These are phyloP conservation scores for Samsoniella hepiali DNA, from an alignment of 2,329 filamentous ascomycete genomes.

Conservation along the genomic window DNA sequence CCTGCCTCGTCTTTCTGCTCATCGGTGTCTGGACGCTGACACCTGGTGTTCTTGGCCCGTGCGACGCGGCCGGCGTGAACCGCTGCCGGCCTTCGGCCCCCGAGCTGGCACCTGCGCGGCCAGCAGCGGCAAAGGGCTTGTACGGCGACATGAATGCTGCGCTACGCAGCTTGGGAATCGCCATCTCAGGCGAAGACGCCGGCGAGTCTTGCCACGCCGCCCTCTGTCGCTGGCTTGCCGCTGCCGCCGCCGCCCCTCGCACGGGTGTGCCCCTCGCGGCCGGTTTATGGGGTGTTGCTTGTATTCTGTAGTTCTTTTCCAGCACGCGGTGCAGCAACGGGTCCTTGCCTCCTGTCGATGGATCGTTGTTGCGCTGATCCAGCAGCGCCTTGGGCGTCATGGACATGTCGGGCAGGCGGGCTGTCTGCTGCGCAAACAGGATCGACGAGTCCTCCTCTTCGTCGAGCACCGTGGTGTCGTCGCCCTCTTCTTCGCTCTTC, in stretches of 20 bases:
- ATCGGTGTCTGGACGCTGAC: constrained; percentile 80
- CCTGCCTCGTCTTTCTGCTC: constrained; percentile 48
- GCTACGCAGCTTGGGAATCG: constrained; percentile 76
- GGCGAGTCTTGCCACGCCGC: constrained; percentile 55
- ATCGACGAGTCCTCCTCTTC: constrained; percentile 44
- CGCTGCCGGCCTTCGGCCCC: constrained; percentile 37
- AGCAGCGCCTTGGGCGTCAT: constrained; percentile 56
- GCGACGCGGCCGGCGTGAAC: constrained; percentile 35
- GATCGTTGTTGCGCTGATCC: constrained; percentile 31
- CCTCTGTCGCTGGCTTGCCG: constrained; percentile 22
- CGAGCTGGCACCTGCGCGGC: not conserved
- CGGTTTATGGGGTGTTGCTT: constrained; percentile 78
- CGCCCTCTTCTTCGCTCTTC: constrained; percentile 42
- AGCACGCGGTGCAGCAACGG: constrained; percentile 86
- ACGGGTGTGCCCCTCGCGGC: constrained; percentile 44
- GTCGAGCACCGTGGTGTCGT: constrained; percentile 34
- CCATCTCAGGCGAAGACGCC: constrained; percentile 72
- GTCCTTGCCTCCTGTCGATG: constrained; percentile 53
- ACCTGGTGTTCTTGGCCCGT: constrained; percentile 68
- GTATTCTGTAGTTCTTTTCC: constrained; percentile 91
- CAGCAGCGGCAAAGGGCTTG: not conserved
- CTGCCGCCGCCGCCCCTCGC: constrained; percentile 35
- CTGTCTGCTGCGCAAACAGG: constrained; percentile 50
- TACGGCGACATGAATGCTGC: constrained; percentile 63
- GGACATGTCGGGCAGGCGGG: constrained; percentile 58